Evolutionary conservation across 148 eudicot genomes (phyloP).

Genomic region (Vaccinium vitisidaea): DNA sequence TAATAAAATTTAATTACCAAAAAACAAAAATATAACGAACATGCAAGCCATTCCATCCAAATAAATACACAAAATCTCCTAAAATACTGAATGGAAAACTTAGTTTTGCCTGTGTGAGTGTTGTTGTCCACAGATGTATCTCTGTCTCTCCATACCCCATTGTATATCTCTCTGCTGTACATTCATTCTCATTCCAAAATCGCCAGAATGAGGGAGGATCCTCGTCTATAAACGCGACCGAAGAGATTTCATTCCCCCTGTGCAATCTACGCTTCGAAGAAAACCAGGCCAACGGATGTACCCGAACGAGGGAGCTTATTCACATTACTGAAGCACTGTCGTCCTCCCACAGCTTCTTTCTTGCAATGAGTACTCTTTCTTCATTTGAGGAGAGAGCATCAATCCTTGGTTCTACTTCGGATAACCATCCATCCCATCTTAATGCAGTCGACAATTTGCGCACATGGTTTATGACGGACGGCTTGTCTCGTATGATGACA

Average conservation of each 20-base stretch:
- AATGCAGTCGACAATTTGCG: conserved; percentile 44
- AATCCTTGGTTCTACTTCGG: conserved; percentile 60
- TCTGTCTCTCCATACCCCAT: background rate
- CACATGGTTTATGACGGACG: conserved; percentile 38
- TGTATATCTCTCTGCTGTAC: too few relatives aligned
- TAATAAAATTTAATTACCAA: too few relatives aligned
- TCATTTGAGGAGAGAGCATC: conserved; percentile 61
- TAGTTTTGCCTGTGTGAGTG: conserved; percentile 1
- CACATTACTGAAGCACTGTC: conserved; percentile 29
- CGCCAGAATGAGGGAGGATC: too few relatives aligned
- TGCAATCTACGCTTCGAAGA: background rate
- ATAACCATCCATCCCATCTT: conserved; percentile 57
- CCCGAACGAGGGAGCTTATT: conserved; percentile 23
- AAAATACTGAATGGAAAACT: background rate
- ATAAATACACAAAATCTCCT: background rate
- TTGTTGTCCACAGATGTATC: background rate
- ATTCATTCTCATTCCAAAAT: too few relatives aligned
- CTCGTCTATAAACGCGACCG: too few relatives aligned
- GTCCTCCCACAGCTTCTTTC: conserved; percentile 52
- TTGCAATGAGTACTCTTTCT: conserved; percentile 63
- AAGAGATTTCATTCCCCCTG: too few relatives aligned
- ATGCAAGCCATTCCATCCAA: background rate
- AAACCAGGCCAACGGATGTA: background rate
- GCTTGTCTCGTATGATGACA: conserved; percentile 62
- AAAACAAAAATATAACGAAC: too few relatives aligned